phyloP scores from a whole-genome alignment of 148 eudicot genomes.

The Suaeda aralocaspica region DNA sequence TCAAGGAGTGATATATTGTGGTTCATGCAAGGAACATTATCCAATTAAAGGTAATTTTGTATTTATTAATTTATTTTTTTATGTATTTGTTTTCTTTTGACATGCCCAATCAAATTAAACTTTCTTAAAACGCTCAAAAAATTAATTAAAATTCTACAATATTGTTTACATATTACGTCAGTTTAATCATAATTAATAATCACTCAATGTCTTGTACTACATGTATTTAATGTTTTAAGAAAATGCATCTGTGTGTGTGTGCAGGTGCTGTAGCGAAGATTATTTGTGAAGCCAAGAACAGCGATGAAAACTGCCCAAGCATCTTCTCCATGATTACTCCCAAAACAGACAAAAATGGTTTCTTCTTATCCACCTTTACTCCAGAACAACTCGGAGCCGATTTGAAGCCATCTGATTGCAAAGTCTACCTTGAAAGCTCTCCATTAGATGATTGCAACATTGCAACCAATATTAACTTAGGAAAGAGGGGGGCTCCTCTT shows the following conservation, averaged over 20 bases:
- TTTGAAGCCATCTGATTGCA: conserved; percentile 20
- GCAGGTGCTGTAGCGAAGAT: conserved; percentile 15
- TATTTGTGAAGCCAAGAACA: conserved; percentile 7
- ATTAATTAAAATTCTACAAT: too few relatives aligned
- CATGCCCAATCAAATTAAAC: neutral
- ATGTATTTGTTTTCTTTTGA: neutral
- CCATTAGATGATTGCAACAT: conserved; percentile 19
- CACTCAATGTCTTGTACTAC: neutral
- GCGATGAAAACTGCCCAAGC: neutral
- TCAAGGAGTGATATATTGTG: neutral
- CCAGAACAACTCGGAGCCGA: conserved; percentile 17
- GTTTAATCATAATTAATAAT: too few relatives aligned
- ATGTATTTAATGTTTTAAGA: too few relatives aligned
- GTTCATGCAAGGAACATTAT: neutral
- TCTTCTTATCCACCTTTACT: conserved; percentile 20
- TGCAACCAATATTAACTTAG: conserved; percentile 10
- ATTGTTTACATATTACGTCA: neutral
- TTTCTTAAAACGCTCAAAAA: neutral
- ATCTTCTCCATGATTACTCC: conserved; percentile 12
- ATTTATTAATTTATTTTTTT: too few relatives aligned
- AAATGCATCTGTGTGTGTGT: neutral
- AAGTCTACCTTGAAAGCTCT: conserved; percentile 24
- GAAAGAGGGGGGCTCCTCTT: conserved; percentile 13
- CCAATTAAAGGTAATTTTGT: conserved; percentile 3
- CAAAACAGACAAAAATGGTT: conserved; percentile 17